phyloP scores from a whole-genome alignment of 371 early-diverging fungal genomes.

The Nematocida minor region DNA sequence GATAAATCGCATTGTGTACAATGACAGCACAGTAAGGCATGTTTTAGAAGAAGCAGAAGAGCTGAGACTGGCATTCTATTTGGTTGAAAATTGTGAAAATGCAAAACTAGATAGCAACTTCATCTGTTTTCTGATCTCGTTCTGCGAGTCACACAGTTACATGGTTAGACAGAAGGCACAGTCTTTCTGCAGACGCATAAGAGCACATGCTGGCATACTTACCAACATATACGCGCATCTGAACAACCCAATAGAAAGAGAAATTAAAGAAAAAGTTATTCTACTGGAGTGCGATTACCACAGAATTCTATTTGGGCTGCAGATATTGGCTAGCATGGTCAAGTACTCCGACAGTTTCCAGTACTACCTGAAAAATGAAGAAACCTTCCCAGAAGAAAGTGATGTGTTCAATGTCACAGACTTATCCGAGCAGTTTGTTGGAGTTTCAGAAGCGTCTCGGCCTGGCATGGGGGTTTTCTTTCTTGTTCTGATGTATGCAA shows the following conservation, averaged over 20 bases:
- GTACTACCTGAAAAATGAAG: not conserved
- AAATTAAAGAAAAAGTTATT: not conserved
- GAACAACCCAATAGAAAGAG: conserved; percentile 1
- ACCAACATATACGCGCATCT: conserved; percentile 21
- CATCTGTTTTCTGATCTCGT: not conserved
- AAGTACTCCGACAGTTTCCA: conserved; percentile 31
- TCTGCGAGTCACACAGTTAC: not conserved
- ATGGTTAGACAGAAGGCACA: not conserved
- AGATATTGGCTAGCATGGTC: conserved; percentile 8
- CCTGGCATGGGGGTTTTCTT: not conserved
- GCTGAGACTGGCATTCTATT: not conserved
- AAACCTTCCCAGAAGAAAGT: not conserved
- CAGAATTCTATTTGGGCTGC: conserved; percentile 34
- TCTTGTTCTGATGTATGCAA: not conserved
- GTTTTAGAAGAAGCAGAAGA: not conserved
- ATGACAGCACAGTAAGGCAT: not conserved
- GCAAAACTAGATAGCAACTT: not conserved
- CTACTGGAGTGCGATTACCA: conserved; percentile 30
- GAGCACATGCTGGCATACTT: not conserved
- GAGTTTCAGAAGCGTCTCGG: not conserved
- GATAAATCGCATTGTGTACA: conserved; percentile 28
- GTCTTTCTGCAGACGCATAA: not conserved
- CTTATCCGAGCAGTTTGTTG: not conserved
- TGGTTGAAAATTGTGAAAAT: not conserved
- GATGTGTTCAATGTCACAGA: conserved; percentile 5